Base-by-base conservation (phyloP, 345 rosid genomes). In the Salix brachista region DNA sequence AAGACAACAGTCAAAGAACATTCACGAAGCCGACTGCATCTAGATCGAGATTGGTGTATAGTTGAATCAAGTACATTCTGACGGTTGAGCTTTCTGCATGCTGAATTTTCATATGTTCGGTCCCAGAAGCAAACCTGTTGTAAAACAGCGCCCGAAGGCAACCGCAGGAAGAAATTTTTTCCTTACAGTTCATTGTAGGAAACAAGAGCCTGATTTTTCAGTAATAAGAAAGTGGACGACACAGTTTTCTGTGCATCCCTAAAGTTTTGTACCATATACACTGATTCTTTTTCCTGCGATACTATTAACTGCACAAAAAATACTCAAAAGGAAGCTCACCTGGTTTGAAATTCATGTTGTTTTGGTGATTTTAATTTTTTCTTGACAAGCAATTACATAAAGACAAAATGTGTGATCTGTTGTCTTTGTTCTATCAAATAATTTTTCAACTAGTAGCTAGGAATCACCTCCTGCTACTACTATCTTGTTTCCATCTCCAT, bases 261-360 rank as follows among this genome's bases (percentile, higher is more conserved):
- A 34, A 52, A 71, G 8, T 77, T 74, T 75, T 80, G 83, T 78
- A 52, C 52, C 76, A 34, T 72, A 54, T 25, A 74, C 56, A 75
- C 67, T 48, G 28, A 75, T 46, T 64, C 69, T 56, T 75, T n/a
- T 70, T 74, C 16, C 1, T 3, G 71, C 70, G 61, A 74, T 39
- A 28, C 74, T 34, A 64, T 50, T 70, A 30, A 25, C 50, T 39
- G 58, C 42, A 50, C 13, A 16, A 39, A 64, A n/a, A 26, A 61
- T 54, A 42, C 36, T 1, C 21, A 3, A 67, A 5, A 36, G 23
- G 18, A 67, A 21, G 17, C 6, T 46, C 50, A 13, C 50, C 14
- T 14, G 18, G 50, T 46, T 46, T 9, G 50, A 46, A 46, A 46
- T 46, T 46, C 50, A 46, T 12, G 50, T 44, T 12, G 50, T 46